These are phyloP conservation scores for Physocladia obscura DNA, from an alignment of 192 early-diverging fungal species.

Conservation along the genomic window DNA sequence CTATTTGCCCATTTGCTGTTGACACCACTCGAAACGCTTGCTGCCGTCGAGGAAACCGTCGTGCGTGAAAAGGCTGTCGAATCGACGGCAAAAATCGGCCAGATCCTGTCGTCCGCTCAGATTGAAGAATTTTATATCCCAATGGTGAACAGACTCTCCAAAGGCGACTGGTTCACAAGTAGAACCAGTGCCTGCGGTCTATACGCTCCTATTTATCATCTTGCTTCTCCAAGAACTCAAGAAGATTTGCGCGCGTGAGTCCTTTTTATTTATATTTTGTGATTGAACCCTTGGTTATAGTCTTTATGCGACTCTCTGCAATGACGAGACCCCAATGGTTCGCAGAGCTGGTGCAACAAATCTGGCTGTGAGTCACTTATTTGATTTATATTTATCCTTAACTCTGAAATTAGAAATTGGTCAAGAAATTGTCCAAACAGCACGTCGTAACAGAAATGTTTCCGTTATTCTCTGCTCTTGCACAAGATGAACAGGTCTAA, in stretches of 20 bases:
- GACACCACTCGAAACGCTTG: slow-evolving; percentile 91
- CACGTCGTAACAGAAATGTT: slow-evolving; percentile 81
- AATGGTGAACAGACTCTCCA: slow-evolving; percentile 83
- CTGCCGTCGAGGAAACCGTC: slow-evolving; percentile 95
- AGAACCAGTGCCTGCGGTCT: slow-evolving; percentile 91
- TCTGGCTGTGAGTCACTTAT: slow-evolving; percentile 58
- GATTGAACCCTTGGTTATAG: slow-evolving; percentile 35
- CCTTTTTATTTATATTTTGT: not conserved
- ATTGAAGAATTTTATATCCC: slow-evolving; percentile 90
- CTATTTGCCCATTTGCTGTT: slow-evolving; percentile 83
- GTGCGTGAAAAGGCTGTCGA: slow-evolving; percentile 99
- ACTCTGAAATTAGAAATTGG: slow-evolving; percentile 56
- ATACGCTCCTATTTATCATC: slow-evolving; percentile 80
- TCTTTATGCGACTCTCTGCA: slow-evolving; percentile 76
- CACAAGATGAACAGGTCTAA: slow-evolving; percentile 64
- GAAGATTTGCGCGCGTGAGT: slow-evolving; percentile 80
- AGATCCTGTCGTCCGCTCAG: slow-evolving; percentile 70
- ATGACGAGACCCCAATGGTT: slow-evolving; percentile 98
- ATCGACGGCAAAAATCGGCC: slow-evolving; percentile 83
- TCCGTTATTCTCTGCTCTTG: slow-evolving; percentile 81
- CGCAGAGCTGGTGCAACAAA: slow-evolving; percentile 88
- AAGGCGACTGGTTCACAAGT: slow-evolving; percentile 98
- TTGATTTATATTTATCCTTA: not conserved
- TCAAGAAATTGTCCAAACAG: slow-evolving; percentile 68
- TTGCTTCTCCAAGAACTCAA: slow-evolving; percentile 71